Percentiles rank a stretch among this genome's conserved stretches.
Conservation (phyloP, 495 filamentous ascomycete genomes). For the Xylaria scruposa region DNA sequence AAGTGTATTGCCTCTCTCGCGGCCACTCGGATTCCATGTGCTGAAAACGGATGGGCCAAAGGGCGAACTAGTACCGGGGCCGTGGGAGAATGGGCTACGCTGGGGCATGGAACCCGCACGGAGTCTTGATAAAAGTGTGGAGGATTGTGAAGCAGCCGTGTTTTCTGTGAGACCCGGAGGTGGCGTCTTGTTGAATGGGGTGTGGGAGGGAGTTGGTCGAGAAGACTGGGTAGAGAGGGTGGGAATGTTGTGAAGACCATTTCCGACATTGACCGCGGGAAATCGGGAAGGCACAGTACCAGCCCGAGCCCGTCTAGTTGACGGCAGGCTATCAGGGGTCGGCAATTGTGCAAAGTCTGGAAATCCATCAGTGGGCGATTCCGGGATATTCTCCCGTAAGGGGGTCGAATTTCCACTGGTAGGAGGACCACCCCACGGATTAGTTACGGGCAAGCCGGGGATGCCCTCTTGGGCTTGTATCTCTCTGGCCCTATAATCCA, state of each 20-base stretch:
- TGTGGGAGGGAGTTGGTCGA: slow-evolving; percentile 87
- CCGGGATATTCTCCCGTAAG: slow-evolving; percentile 94
- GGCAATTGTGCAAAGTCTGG: slow-evolving; percentile 80
- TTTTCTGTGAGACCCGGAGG: slow-evolving; percentile 75
- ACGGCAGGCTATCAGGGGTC: slow-evolving; percentile 63
- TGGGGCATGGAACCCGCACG: slow-evolving; percentile 97
- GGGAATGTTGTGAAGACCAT: slow-evolving; percentile 65
- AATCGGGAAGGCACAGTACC: slow-evolving; percentile 97
- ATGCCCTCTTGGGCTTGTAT: slow-evolving; percentile 96
- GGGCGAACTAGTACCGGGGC: slow-evolving; percentile 61
- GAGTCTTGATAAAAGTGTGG: slow-evolving; percentile 82
- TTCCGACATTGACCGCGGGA: slow-evolving; percentile 68
- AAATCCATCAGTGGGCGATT: slow-evolving; percentile 96
- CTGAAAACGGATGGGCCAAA: slow-evolving; percentile 92
- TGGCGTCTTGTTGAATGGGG: slow-evolving; percentile 79
- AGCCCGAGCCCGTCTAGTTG: slow-evolving; percentile 75
- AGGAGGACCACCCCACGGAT: slow-evolving; percentile 88
- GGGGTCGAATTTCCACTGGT: slow-evolving; percentile 96
- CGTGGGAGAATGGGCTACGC: slow-evolving; percentile 70
- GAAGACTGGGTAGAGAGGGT: slow-evolving; percentile 79
- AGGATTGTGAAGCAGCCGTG: slow-evolving; percentile 61
- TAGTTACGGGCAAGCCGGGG: slow-evolving; percentile 67
- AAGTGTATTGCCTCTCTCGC: slow-evolving; percentile 83
- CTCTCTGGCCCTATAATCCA: slow-evolving; percentile 76
- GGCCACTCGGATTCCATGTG: slow-evolving; percentile 74